These are phyloP conservation scores for Botryotinia narcissicola DNA, from an alignment of 2,329 filamentous ascomycete genomes.

Conservation along the genomic window DNA sequence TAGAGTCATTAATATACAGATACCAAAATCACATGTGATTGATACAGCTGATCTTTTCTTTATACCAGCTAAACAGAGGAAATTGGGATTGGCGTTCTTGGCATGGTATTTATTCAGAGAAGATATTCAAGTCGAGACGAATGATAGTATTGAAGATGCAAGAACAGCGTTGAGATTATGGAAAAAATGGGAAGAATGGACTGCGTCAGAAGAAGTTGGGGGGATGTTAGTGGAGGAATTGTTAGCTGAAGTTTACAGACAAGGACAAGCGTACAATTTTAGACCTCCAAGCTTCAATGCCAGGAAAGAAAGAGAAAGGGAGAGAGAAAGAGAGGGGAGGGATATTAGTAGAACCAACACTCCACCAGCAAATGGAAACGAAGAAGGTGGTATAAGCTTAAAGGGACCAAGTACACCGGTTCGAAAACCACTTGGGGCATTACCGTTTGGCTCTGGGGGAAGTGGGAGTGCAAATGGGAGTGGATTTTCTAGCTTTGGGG, in stretches of 20 bases:
- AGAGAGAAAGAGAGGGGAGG: slow-evolving; percentile 46
- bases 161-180: slow-evolving; percentile 86
- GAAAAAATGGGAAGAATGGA: slow-evolving; percentile 83
- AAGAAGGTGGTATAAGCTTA: background rate
- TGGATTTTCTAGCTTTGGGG: slow-evolving; percentile 9
- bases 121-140: slow-evolving; percentile 87
- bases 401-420: slow-evolving; percentile 18
- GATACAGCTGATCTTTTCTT: slow-evolving; percentile 94
- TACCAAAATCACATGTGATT: slow-evolving; percentile 85
- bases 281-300: slow-evolving; percentile 49
- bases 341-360: slow-evolving; percentile 51
- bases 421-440: slow-evolving; percentile 8
- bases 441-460: slow-evolving; percentile 10
- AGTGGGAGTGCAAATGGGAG: slow-evolving; percentile 8
- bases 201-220: slow-evolving; percentile 49
- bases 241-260: slow-evolving; percentile 80
- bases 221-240: slow-evolving; percentile 80
- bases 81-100: slow-evolving; percentile 84
- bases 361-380: slow-evolving; percentile 42
- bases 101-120: slow-evolving; percentile 90
- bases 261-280: slow-evolving; percentile 57
- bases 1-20: slow-evolving; percentile 95
- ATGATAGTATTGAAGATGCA: slow-evolving; percentile 95
- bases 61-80: slow-evolving; percentile 75
- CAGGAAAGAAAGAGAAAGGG: slow-evolving; percentile 43